These are phyloP conservation scores for Helianthus annuus DNA, from an alignment of 129 eudicot genomes.

Conservation along the genomic window HanXRQr2.0-SUNRISE NC_035447.2:49495205-49495704, in stretches of 20 bases:
- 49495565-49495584: constrained; percentile 83
- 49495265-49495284: neutral
- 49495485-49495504: constrained; percentile 63
- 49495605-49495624: constrained; percentile 94
- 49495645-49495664: constrained; percentile 65
- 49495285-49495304: constrained; percentile 5
- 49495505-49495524: constrained; percentile 59
- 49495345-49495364: constrained; percentile 6
- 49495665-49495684: constrained; percentile 84
- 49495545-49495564: constrained; percentile 88
- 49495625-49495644: constrained; percentile 53
- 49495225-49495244: neutral
- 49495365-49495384: neutral
- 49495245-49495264: neutral
- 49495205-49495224: neutral
- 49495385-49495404: constrained; percentile 21
- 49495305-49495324: neutral
- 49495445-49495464: constrained; percentile 80
- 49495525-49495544: constrained; percentile 64
- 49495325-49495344: constrained; percentile 18
- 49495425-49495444: constrained; percentile 84
- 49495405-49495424: constrained; percentile 81
- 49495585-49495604: constrained; percentile 91
- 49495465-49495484: constrained; percentile 76
- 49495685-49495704: constrained; percentile 88